phyloP scores from a whole-genome alignment of 345 rosid species.

The Linum trigynum region DNA sequence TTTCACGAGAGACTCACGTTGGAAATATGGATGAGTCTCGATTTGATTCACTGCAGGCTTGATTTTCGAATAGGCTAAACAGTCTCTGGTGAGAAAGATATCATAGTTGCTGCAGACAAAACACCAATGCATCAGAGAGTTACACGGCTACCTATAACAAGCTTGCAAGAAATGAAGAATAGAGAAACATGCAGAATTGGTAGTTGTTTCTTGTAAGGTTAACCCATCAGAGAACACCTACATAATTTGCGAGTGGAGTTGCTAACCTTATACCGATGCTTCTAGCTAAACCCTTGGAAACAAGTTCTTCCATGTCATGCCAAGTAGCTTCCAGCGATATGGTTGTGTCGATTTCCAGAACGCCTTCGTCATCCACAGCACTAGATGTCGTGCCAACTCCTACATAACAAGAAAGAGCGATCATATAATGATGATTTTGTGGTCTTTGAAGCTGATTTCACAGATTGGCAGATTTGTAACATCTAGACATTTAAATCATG shows the following conservation, averaged over 20 bases:
- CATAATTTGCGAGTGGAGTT: not conserved
- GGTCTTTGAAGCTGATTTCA: not conserved
- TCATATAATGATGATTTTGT: not conserved
- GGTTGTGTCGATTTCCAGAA: slow-evolving; percentile 70
- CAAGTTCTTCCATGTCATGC: slow-evolving; percentile 88
- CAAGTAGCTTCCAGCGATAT: slow-evolving; percentile 77
- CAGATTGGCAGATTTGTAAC: not conserved
- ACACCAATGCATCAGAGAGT: slow-evolving; percentile 5
- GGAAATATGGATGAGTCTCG: slow-evolving; percentile 88
- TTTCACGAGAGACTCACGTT: slow-evolving; percentile 75
- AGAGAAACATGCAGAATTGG: not conserved
- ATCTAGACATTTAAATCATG: not conserved
- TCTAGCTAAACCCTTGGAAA: slow-evolving; percentile 70
- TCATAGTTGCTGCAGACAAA: slow-evolving; percentile 64
- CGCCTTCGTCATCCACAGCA: slow-evolving; percentile 66
- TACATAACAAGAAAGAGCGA: slow-evolving; percentile 15
- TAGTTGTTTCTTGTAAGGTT: too few relatives aligned
- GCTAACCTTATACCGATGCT: slow-evolving; percentile 73
- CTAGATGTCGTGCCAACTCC: slow-evolving; percentile 71
- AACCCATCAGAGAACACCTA: too few relatives aligned
- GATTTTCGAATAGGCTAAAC: slow-evolving; percentile 83
- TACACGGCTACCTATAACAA: too few relatives aligned
- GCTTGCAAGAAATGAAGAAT: too few relatives aligned
- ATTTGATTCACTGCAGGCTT: slow-evolving; percentile 98
- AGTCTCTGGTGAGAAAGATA: slow-evolving; percentile 74